Evolutionary conservation across 1,139 yeast genomes (phyloP).

Genomic region (Torulaspora globosa): DNA sequence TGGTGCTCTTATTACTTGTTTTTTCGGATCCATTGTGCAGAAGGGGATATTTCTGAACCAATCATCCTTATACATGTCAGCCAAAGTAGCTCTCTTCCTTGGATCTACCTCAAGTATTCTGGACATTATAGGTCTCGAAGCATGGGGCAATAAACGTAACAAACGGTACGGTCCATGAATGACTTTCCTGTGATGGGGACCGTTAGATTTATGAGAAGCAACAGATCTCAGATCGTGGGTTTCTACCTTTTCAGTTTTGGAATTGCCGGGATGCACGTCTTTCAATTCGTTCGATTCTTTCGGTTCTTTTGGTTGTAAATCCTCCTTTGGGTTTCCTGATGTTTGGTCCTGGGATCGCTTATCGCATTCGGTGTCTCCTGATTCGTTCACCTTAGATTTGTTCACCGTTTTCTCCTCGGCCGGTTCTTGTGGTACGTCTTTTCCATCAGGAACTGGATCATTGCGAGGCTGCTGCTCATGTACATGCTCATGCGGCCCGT

Average conservation of each 20-base stretch:
- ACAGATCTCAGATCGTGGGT: conserved; percentile 16
- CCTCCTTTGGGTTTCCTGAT: not conserved
- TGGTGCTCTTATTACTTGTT: conserved; percentile 44
- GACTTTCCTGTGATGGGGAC: conserved; percentile 30
- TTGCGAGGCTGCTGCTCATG: conserved; percentile 4
- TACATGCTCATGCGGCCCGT: conserved; percentile 11
- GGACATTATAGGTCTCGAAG: conserved; percentile 72
- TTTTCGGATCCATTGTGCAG: conserved; percentile 46
- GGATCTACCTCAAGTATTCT: conserved; percentile 73
- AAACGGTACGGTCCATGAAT: conserved; percentile 81
- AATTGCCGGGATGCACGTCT: not conserved
- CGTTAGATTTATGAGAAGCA: conserved; percentile 18
- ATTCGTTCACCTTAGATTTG: not conserved
- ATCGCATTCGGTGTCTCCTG: not conserved
- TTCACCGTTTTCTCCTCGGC: not conserved
- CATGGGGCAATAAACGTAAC: conserved; percentile 80
- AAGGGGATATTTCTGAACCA: conserved; percentile 63
- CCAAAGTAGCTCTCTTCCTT: conserved; percentile 59
- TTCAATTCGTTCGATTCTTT: not conserved
- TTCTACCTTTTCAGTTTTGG: conserved; percentile 5
- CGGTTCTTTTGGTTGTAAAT: not conserved
- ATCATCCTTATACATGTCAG: conserved; percentile 60
- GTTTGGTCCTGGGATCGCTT: not conserved
- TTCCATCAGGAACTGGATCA: not conserved
- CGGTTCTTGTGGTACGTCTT: not conserved